Evolutionary conservation across 2,329 filamentous ascomycete genomes (phyloP), one percentile per base, ranked within the genome.

Genomic region (Scytalidium lignicola): DNA sequence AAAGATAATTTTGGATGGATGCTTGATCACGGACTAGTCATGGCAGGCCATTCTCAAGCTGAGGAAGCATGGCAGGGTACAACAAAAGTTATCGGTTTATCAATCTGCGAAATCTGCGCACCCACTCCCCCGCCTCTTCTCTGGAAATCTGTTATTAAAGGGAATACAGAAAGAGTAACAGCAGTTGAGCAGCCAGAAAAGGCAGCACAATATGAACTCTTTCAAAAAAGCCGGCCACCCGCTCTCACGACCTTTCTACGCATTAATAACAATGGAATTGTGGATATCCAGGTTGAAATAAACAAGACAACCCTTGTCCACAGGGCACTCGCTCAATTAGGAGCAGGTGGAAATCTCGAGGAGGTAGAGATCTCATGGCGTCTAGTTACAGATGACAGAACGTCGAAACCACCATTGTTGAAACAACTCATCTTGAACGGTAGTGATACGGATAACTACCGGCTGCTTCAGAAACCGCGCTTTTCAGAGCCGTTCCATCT

Each of bases 181-280:
- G 18, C 75, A 1, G 74, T 72, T 44, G 80, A 82, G 57, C 70
- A 82, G 53, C 70, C 73, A 0, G 59, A 70, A 48, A 68, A 72
- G 51, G 77, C 78, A 23, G 73, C 71, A 2, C 50, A 60, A 0
- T 80, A 73, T 52, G 80, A 83, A 56, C 67, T 68, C 32, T 65
- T 66, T 1, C 58, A 79, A 10, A 82, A 82, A 55, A 60, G 61
- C 17, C 66, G 72, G 12, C 73, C 76, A 2, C 45, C 64, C 0
- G 60, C 71, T 2, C 72, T 76, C 41, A 53, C 69, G 17, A 65
- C 69, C 1, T 70, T 72, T 26, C 57, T 67, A 21, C 54, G 57
- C 28, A 55, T 68, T 43, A 58, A 65, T 29, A 53, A 60, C 2
- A 44, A 60, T 1, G 60, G 58, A 13, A 56, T 61, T 13, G 61